Percentiles rank a stretch among this genome's conserved stretches.
Conservation (phyloP, 176 grass and related monocot genomes). For the Lolium rigidum region DNA sequence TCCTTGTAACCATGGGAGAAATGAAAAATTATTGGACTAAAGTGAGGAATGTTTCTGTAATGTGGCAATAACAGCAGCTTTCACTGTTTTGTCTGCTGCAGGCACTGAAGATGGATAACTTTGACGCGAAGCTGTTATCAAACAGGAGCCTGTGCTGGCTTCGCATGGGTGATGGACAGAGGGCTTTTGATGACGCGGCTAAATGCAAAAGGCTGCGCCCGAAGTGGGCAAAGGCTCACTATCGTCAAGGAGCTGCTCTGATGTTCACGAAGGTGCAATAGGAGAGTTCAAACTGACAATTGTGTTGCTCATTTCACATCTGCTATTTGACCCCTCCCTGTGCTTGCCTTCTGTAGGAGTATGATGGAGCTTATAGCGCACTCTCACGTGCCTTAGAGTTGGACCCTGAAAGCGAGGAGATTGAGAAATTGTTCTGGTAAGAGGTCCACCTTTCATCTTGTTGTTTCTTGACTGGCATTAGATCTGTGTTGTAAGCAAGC, state of each 20-base stretch:
- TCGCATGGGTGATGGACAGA: constrained; percentile 44
- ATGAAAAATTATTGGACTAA: neutral
- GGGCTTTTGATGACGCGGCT: constrained; percentile 37
- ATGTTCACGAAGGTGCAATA: constrained; percentile 36
- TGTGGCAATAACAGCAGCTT: neutral
- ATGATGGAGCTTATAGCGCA: neutral
- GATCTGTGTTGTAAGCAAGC: neutral
- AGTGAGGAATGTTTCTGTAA: neutral
- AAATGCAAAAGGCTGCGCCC: constrained; percentile 39
- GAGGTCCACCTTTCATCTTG: neutral
- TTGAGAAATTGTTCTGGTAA: neutral
- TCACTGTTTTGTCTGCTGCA: constrained; percentile 28
- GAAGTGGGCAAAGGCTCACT: constrained; percentile 50
- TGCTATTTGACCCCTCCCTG: neutral
- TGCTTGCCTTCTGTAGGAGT: neutral
- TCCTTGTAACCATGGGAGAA: too few species aligned
- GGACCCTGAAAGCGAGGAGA: neutral
- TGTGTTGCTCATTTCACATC: neutral
- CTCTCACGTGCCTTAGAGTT: neutral
- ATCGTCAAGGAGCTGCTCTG: constrained; percentile 32
- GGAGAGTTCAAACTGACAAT: neutral
- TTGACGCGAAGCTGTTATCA: constrained; percentile 36
- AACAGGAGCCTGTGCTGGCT: constrained; percentile 66
- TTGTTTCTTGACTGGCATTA: neutral
- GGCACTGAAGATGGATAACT: constrained; percentile 45